A percentile compares a stretch with the other conserved stretches of the same genome.
Evolutionary conservation across 345 rosid species (phyloP).

Genomic region (Mercurialis annua): DNA sequence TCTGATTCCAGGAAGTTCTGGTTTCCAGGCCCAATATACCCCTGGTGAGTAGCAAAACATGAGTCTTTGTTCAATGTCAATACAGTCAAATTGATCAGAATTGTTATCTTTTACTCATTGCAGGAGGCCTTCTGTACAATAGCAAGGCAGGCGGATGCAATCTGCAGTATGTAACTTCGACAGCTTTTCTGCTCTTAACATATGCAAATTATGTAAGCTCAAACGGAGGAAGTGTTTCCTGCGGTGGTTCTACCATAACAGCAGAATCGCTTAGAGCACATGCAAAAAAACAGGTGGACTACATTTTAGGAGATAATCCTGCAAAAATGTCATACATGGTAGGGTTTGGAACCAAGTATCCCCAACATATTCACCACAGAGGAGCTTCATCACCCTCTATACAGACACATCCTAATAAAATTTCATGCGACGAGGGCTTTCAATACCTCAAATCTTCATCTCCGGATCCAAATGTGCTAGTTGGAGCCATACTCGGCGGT

Average conservation of each 20-base stretch:
- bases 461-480: slow-evolving; percentile 82
- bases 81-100: background rate
- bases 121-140: slow-evolving; percentile 88
- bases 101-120: background rate
- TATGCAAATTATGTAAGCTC: slow-evolving; percentile 69
- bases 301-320: slow-evolving; percentile 82
- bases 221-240: slow-evolving; percentile 37
- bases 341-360: slow-evolving; percentile 72
- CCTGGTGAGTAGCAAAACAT: slow-evolving; percentile 34
- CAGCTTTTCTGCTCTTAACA: slow-evolving; percentile 77
- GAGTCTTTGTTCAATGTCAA: background rate
- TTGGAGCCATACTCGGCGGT: slow-evolving; percentile 90
- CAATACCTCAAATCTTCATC: slow-evolving; percentile 52
- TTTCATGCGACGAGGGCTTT: slow-evolving; percentile 75
- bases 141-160: slow-evolving; percentile 92
- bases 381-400: slow-evolving; percentile 82
- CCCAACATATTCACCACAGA: slow-evolving; percentile 79
- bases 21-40: slow-evolving; percentile 62
- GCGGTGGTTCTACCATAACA: slow-evolving; percentile 40
- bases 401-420: slow-evolving; percentile 56
- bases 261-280: slow-evolving; percentile 38
- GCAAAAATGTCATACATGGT: slow-evolving; percentile 82
- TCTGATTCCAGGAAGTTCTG: slow-evolving; percentile 51
- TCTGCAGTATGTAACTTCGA: slow-evolving; percentile 94
- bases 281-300: slow-evolving; percentile 79